Conservation (phyloP, 345 rosid genomes). For the Pugionium dolabratum region DNA sequence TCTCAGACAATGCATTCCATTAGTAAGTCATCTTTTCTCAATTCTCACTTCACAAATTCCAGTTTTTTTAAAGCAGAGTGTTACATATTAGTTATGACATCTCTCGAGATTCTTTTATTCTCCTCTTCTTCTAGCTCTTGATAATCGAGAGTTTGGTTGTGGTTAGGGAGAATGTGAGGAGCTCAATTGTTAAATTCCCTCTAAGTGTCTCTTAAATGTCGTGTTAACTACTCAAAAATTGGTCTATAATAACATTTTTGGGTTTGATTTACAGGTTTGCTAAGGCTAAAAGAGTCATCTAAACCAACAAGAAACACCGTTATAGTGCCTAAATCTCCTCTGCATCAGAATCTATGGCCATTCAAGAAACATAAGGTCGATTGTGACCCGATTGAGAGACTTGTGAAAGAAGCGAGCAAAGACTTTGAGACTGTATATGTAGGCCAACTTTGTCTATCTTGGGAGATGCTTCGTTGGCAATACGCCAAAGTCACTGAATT, state of each 20-base stretch:
- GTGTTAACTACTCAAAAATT: conserved; percentile 25
- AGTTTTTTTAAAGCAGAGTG: background rate
- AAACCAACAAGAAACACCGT: conserved; percentile 24
- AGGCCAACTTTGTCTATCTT: conserved; percentile 79
- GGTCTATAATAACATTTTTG: conserved; percentile 10
- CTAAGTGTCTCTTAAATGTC: conserved; percentile 28
- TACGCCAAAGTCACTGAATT: conserved; percentile 54
- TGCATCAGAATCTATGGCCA: conserved; percentile 46
- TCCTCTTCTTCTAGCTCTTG: conserved; percentile 16
- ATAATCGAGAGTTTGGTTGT: too few species aligned
- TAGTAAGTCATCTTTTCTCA: conserved; percentile 49
- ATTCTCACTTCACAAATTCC: background rate
- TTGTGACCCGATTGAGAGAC: conserved; percentile 42
- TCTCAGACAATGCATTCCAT: conserved; percentile 74
- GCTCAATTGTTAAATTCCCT: too few species aligned
- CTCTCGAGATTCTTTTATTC: conserved; percentile 3
- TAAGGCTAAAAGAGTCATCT: conserved; percentile 52
- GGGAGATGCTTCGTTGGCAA: conserved; percentile 92
- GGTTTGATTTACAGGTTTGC: conserved; percentile 48
- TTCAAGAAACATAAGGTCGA: conserved; percentile 46
- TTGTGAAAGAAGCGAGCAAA: conserved; percentile 47
- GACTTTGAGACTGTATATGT: conserved; percentile 81
- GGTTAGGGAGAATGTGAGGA: too few species aligned
- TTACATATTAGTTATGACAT: conserved; percentile 11
- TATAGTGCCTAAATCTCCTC: conserved; percentile 34